Percentiles rank a stretch among this genome's conserved stretches.
Evolutionary conservation across 2,329 filamentous ascomycete genomes (phyloP).

Genomic region (Colletotrichum tabaci): DNA sequence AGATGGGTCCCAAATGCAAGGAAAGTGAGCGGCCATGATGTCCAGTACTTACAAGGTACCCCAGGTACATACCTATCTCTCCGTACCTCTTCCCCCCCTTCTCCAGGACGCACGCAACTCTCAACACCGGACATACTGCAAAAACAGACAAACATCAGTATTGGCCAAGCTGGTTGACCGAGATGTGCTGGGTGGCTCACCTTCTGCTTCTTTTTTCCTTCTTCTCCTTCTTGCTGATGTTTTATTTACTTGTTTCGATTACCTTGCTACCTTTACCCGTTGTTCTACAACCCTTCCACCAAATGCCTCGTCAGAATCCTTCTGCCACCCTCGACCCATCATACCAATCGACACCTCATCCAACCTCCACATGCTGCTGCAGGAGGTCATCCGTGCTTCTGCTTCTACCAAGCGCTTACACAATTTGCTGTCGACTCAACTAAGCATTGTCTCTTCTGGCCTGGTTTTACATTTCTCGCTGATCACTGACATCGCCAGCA

Average conservation of each 20-base stretch:
- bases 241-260: too few species aligned
- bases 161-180: constrained; percentile 11
- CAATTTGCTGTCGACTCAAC: neutral
- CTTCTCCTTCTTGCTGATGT: too few species aligned
- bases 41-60: too few species aligned
- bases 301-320: constrained; percentile 36
- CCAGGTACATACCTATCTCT: too few species aligned
- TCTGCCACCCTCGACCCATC: constrained; percentile 25
- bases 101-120: neutral
- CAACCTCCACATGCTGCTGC: constrained; percentile 25
- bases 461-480: neutral
- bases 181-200: constrained; percentile 10
- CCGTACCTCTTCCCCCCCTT: too few species aligned
- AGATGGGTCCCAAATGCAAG: neutral
- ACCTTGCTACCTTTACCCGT: neutral
- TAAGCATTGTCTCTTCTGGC: neutral
- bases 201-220: neutral
- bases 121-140: constrained; percentile 2
- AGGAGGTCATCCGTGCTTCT: constrained; percentile 13
- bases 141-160: neutral
- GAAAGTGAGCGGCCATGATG: neutral
- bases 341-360: constrained; percentile 16
- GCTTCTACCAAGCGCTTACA: neutral
- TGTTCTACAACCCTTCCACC: constrained; percentile 19
- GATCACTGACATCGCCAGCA: constrained; percentile 10